phyloP scores from a whole-genome alignment of 208 protist genomes.

The Leishmania tropica region DNA sequence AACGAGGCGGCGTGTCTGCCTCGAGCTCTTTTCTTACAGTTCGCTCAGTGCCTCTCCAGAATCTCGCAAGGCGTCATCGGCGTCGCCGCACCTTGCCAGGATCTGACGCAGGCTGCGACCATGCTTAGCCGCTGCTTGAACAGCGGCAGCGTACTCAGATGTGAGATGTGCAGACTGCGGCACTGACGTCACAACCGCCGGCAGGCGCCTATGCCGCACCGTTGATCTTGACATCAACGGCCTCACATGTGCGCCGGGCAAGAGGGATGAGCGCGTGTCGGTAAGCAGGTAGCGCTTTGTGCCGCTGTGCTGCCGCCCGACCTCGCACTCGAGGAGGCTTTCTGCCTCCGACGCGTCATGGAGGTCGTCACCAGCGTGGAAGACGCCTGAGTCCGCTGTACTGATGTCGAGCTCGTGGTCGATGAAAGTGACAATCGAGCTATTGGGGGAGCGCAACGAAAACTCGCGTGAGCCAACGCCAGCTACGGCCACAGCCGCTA shows the following conservation, averaged over 20 bases:
- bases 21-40: background rate
- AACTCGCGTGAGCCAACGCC: background rate
- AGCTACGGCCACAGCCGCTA: background rate
- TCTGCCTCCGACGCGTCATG: background rate
- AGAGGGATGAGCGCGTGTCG: background rate
- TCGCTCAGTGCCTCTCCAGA: background rate
- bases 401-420: conserved; percentile 5
- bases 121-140: conserved; percentile 9
- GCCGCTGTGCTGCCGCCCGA: background rate
- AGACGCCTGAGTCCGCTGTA: background rate
- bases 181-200: background rate
- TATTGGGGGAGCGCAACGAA: background rate
- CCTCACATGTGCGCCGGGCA: background rate
- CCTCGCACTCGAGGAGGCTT: background rate
- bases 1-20: background rate
- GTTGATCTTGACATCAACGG: background rate
- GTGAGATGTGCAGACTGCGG: background rate
- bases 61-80: background rate
- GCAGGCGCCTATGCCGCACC: background rate
- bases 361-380: background rate
- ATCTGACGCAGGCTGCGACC: conserved; percentile 12
- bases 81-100: conserved; percentile 6
- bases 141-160: conserved; percentile 12
- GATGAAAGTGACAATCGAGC: conserved; percentile 6
- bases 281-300: background rate